Percentiles rank a stretch among this genome's conserved stretches.
Conservation (phyloP, 192 early-diverging fungal genomes). For the Jimgerdemannia lactiflua region DNA sequence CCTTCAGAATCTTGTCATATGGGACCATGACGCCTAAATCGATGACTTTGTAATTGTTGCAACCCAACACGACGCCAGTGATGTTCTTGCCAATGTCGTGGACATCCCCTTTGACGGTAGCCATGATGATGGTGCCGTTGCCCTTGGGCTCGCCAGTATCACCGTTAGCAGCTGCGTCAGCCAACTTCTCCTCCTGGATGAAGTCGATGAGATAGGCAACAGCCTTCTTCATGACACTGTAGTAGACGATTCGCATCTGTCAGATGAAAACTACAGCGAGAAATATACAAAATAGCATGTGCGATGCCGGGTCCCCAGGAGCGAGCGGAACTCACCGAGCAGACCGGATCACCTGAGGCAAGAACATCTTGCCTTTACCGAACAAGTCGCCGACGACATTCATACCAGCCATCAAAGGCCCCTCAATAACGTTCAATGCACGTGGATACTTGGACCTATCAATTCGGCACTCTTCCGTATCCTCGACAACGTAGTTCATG, state of each 20-base stretch:
- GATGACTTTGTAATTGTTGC: constrained; percentile 96
- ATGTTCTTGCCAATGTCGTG: constrained; percentile 99
- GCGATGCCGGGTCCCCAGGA: neutral
- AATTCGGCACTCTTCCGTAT: constrained; percentile 90
- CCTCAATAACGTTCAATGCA: constrained; percentile 95
- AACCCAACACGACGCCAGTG: constrained; percentile 93
- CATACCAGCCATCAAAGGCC: constrained; percentile 96
- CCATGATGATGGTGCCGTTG: constrained; percentile 87
- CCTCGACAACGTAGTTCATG: constrained; percentile 89
- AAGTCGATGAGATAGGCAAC: constrained; percentile 94
- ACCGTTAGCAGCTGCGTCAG: constrained; percentile 55
- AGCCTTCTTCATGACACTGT: constrained; percentile 95
- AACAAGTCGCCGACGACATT: constrained; percentile 92
- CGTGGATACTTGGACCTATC: constrained; percentile 74
- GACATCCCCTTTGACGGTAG: constrained; percentile 97
- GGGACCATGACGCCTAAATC: constrained; percentile 97
- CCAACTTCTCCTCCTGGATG: constrained; percentile 89
- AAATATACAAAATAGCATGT: neutral
- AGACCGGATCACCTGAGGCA: constrained; percentile 97
- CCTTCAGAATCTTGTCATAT: constrained; percentile 89
- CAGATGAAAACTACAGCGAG: neutral
- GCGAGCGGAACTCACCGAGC: constrained; percentile 53
- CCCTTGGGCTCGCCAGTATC: constrained; percentile 49
- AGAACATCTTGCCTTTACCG: constrained; percentile 95
- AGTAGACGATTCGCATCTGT: neutral